Evolutionary conservation across 2,329 filamentous ascomycete species (phyloP).

Genomic region (Monilinia vaccinii-corymbosi): DNA sequence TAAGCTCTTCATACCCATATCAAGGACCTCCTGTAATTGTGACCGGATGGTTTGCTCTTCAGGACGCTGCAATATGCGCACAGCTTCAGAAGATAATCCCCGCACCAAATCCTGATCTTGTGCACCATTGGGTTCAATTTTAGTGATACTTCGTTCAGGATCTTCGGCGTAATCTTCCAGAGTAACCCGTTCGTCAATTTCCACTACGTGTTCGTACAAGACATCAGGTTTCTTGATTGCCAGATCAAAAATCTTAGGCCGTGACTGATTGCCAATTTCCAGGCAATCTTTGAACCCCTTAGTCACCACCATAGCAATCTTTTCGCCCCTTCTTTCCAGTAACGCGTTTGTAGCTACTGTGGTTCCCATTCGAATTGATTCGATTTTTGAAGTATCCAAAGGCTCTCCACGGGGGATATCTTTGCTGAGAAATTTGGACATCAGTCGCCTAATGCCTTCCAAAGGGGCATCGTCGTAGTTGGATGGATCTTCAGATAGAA

Average conservation of each 20-base stretch:
- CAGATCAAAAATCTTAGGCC: constrained; percentile 85
- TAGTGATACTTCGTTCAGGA: constrained; percentile 50
- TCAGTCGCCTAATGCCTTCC: constrained; percentile 80
- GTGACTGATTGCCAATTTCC: constrained; percentile 80
- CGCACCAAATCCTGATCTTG: constrained; percentile 49
- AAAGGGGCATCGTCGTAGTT: constrained; percentile 89
- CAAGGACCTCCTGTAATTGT: constrained; percentile 58
- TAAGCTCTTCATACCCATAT: constrained; percentile 67
- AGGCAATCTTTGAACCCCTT: constrained; percentile 83
- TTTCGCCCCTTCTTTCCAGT: constrained; percentile 82
- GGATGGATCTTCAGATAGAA: constrained; percentile 79
- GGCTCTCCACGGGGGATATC: constrained; percentile 73
- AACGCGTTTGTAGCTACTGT: constrained; percentile 91
- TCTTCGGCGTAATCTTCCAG: constrained; percentile 89
- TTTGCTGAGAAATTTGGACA: constrained; percentile 64
- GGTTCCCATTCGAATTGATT: constrained; percentile 91
- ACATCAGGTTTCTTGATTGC: constrained; percentile 82
- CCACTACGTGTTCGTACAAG: constrained; percentile 75
- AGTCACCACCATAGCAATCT: constrained; percentile 79
- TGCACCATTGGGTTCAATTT: constrained; percentile 42
- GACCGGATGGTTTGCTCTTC: constrained; percentile 45
- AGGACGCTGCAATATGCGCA: constrained; percentile 59
- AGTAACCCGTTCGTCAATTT: constrained; percentile 84
- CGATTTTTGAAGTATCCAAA: constrained; percentile 74
- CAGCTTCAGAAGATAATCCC: constrained; percentile 65